phyloP scores from a whole-genome alignment of 2,329 filamentous ascomycete genomes.

The Aspergillus sp. region DNA sequence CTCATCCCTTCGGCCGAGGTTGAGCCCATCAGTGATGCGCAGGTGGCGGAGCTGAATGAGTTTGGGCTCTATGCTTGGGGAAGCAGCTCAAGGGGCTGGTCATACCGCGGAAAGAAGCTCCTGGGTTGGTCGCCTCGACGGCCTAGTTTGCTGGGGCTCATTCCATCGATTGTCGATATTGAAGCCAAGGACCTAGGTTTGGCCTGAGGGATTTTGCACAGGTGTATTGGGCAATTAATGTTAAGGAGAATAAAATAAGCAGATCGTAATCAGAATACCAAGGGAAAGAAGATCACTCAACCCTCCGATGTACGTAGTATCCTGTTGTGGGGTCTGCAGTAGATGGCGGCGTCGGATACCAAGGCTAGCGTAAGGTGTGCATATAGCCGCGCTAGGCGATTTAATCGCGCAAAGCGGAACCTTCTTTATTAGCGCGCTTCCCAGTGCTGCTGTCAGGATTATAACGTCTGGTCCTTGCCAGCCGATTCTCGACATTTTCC shows the following conservation, averaged over 20 bases:
- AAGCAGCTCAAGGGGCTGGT: constrained; percentile 37
- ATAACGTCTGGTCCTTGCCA: constrained; percentile 10
- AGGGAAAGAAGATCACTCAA: background rate
- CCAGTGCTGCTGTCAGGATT: background rate
- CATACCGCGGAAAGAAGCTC: constrained; percentile 38
- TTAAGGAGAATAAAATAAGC: background rate
- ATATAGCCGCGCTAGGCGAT: constrained; percentile 14
- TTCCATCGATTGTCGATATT: constrained; percentile 54
- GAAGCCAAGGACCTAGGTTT: constrained; percentile 45
- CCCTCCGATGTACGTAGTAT: background rate
- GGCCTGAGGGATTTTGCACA: constrained; percentile 9
- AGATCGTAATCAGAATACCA: background rate
- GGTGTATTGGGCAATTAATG: background rate
- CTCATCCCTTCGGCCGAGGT: constrained; percentile 47
- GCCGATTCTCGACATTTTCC: constrained; percentile 4
- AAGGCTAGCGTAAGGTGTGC: constrained; percentile 7
- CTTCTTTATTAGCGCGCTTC: background rate
- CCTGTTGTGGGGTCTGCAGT: background rate
- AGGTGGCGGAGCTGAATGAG: constrained; percentile 45
- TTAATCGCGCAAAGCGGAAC: constrained; percentile 6
- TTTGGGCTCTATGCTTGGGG: constrained; percentile 38
- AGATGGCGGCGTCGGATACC: background rate
- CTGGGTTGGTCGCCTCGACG: constrained; percentile 42
- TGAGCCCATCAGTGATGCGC: constrained; percentile 31
- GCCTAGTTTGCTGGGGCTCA: constrained; percentile 52